Base-by-base conservation (phyloP, 306 rosid genomes). In the Dryas octopetala region DNA sequence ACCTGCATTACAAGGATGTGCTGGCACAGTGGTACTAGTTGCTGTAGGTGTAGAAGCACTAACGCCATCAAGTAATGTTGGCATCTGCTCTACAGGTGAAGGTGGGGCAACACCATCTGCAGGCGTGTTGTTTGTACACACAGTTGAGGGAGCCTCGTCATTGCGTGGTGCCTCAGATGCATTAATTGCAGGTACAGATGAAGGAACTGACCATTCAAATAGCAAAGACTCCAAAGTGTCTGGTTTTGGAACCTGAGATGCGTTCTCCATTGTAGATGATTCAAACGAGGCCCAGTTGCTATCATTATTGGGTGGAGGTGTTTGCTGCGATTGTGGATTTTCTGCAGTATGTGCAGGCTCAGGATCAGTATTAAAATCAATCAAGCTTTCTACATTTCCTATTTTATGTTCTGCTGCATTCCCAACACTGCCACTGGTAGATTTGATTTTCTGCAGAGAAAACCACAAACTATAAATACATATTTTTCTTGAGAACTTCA, bases 251-350 rank as follows among this genome's bases (percentile, higher is more conserved):
- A 82, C 79, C 76, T 80, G 79, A 48, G 91, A 38, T 75, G 70
- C 63, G 68, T 14, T 68, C 60, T 66, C 85, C 66, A 2, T 78
- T 72, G 58, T 16, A 59, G 73, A 68, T 71, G 64, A 3, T 17
- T 65, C 91, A 82, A 87, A 87, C 14, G 83, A 28, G 23, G 89
- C 86, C 92, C 90, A 85, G 75, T 81, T 86, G 70, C 43, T 76
- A 63, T 59, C 77, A 69, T 10, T 59, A 44, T 75, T 70, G 44
- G 84, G 53, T 47, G 78, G 86, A 73, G 82, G 69, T 70, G 67
- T 53, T 53, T 57, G 52, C 44, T 82, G 91, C 44, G 77, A 40
- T 80, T 80, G 80, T 73, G 86, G 61, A 67, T 19, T 65, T 49
- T 44, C 58, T 41, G 66, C 81, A 70, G 73, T 66, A 23, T 82